Percentiles rank a stretch among this genome's conserved stretches.
These are phyloP conservation scores for Beverwykella pulmonaria DNA, from an alignment of 495 filamentous ascomycete genomes.

Conservation along the genomic window DNA sequence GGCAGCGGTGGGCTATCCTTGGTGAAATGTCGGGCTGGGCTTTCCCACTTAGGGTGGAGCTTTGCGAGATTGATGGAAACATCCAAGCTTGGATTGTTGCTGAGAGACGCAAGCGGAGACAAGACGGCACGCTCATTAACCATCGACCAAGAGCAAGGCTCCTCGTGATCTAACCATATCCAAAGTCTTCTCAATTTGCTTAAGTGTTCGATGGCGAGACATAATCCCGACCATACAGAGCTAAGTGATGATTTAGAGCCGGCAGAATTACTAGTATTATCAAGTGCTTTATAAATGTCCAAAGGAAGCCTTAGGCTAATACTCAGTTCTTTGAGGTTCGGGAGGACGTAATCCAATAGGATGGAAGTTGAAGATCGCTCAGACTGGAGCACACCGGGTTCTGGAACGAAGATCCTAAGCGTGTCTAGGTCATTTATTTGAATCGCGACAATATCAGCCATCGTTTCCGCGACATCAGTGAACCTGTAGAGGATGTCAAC, in stretches of 20 bases:
- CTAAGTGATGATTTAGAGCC: slow-evolving; percentile 3
- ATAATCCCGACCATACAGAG: slow-evolving; percentile 6
- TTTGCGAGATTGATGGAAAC: slow-evolving; percentile 16
- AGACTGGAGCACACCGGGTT: background rate
- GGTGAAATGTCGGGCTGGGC: slow-evolving; percentile 1
- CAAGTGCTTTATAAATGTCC: background rate
- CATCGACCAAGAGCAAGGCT: slow-evolving; percentile 14
- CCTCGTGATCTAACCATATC: slow-evolving; percentile 18
- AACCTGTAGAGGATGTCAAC: slow-evolving; percentile 2
- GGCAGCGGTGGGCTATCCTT: slow-evolving; percentile 4
- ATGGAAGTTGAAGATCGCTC: background rate
- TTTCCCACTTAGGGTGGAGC: slow-evolving; percentile 14
- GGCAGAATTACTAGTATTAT: background rate
- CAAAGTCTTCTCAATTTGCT: slow-evolving; percentile 6
- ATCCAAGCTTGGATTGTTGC: background rate
- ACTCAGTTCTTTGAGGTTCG: background rate
- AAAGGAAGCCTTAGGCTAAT: slow-evolving; percentile 1
- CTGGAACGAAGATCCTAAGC: background rate
- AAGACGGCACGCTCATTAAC: slow-evolving; percentile 23
- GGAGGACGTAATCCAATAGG: background rate
- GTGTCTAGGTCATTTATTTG: slow-evolving; percentile 10
- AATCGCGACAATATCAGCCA: background rate
- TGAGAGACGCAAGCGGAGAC: slow-evolving; percentile 11
- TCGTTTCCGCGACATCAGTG: slow-evolving; percentile 3
- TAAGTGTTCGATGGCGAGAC: slow-evolving; percentile 8